A percentile compares a stretch with the other conserved stretches of the same genome.
phyloP scores from a whole-genome alignment of 441 rosid genomes.

The Corymbia citriodora region DNA sequence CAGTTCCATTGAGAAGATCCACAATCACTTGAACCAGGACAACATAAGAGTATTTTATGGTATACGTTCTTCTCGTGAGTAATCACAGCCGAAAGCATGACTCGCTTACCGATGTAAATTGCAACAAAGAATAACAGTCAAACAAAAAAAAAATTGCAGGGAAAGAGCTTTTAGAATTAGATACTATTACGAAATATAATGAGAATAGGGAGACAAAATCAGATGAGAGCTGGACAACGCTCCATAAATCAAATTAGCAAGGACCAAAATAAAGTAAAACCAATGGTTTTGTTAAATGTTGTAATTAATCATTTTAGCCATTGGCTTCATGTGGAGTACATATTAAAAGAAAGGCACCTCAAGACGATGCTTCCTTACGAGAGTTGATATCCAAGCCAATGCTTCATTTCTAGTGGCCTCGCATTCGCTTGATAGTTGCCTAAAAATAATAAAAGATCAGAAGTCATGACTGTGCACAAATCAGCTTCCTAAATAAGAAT shows the following conservation, averaged over 20 bases:
- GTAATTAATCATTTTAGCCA: neutral
- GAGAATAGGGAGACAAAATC: neutral
- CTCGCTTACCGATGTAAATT: neutral
- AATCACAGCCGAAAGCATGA: neutral
- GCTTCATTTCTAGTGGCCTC: constrained; percentile 98
- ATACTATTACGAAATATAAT: neutral
- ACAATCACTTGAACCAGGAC: neutral
- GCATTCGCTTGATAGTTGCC: constrained; percentile 86
- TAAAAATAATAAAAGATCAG: constrained; percentile 30
- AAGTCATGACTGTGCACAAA: constrained; percentile 6
- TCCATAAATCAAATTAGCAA: neutral
- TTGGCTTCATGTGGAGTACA: neutral
- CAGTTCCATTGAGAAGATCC: neutral
- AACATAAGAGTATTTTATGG: neutral
- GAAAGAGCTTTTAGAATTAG: neutral
- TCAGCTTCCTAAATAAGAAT: neutral
- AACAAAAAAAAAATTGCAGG: neutral
- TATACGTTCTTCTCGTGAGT: neutral
- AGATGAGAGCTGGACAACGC: neutral
- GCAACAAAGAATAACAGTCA: neutral
- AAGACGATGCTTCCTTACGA: constrained; percentile 74
- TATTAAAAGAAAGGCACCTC: constrained; percentile 39
- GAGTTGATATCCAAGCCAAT: constrained; percentile 92
- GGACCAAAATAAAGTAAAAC: neutral
- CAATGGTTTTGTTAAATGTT: neutral